Base-by-base conservation (phyloP, 2,329 filamentous ascomycete species). In the Fusarium caatingaense region DNA sequence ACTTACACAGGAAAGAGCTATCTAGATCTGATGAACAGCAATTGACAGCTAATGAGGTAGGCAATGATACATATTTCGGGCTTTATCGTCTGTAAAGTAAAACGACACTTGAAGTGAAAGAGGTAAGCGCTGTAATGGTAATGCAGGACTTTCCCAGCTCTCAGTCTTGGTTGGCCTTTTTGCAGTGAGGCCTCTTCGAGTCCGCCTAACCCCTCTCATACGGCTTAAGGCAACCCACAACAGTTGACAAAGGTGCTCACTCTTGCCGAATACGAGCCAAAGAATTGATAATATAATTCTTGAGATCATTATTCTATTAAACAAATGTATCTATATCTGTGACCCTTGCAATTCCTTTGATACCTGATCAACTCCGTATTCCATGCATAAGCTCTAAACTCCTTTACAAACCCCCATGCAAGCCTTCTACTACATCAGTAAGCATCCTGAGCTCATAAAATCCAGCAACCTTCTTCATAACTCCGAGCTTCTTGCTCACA, bases 391-490 rank as follows among this genome's bases (percentile, higher is more conserved):
- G 47, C 32, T 40, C 30, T 53, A 30, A 59, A 63, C 64, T 64
- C 59, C 59, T 73, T 77, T 61, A 88, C 64, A 88, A 71, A 11
- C 79, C 83, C 49, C 76, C 80, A 66, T 84, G 73, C 62, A 94
- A 84, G 60, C 88, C 90, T 66, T 87, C 86, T 8, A 95, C 91
- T 50, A 97, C 91, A 69, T 86, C 89, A 65, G 87, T 88, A 78
- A 99, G 80, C 92, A 98, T 94, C 77, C 88, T 88, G 77, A 98
- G 83, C 8, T 89, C 90, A 81, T 96, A 97, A 77, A 90, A 94
- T 74, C 83, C 86, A 10, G 93, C 93, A 50, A 97, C 94, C 56
- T 87, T 89, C 71, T 84, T 85, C 80, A 93, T 91, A 7, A 97
- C 91, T 44, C 79, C 85, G 74, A 98, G 74, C 77, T 83, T 87